Percentiles rank a stretch among this genome's conserved stretches.
These are phyloP conservation scores for Salvia miltiorrhiza DNA, from an alignment of 257 asterid genomes.

Conservation along the genomic window DNA sequence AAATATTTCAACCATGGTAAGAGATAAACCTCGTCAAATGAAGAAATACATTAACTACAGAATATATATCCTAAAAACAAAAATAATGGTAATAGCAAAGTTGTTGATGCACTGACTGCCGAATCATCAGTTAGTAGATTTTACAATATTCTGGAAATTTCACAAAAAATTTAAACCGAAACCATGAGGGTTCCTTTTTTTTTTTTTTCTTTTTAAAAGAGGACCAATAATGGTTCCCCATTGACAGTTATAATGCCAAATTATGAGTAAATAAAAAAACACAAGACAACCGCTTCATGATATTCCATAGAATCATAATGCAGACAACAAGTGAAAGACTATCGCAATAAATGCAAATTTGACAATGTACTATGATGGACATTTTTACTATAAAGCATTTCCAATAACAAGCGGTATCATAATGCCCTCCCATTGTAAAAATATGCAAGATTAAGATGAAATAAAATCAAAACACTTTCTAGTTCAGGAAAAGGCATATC, in stretches of 20 bases:
- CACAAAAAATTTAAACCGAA: too few species aligned
- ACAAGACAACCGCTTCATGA: not conserved
- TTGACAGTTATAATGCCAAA: not conserved
- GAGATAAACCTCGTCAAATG: not conserved
- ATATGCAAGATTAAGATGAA: not conserved
- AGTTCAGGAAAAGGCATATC: not conserved
- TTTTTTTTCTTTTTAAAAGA: too few species aligned
- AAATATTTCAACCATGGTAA: conserved; percentile 23
- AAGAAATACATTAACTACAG: not conserved
- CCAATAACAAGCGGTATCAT: not conserved
- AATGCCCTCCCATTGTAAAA: not conserved
- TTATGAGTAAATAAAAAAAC: not conserved
- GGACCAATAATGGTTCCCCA: too few species aligned
- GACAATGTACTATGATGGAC: not conserved
- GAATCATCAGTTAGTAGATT: conserved; percentile 3
- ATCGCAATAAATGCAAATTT: not conserved
- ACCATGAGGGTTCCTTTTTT: too few species aligned
- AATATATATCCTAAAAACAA: not conserved
- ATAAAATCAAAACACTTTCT: not conserved
- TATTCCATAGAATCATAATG: not conserved
- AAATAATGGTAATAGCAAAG: not conserved
- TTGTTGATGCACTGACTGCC: not conserved
- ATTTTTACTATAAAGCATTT: not conserved
- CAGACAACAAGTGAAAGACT: conserved; percentile 1
- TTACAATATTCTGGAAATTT: not conserved